A percentile compares a stretch with the other conserved stretches of the same genome.
phyloP scores from a whole-genome alignment of 2,329 filamentous ascomycete species.

The Aspergillus sergii region DNA sequence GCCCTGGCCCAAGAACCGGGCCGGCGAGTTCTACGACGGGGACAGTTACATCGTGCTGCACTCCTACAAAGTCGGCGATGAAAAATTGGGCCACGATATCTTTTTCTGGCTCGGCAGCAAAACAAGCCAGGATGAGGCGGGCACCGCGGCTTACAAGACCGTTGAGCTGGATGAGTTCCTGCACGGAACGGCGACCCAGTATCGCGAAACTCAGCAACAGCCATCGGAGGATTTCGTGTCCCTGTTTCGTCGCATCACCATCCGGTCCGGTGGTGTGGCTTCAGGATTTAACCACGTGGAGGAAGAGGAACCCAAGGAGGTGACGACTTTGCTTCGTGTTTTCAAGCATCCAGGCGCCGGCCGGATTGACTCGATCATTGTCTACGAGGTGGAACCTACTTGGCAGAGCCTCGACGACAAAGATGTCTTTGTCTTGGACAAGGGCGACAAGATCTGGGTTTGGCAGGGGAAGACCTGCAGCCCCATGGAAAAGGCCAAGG shows the following conservation, averaged over 20 bases:
- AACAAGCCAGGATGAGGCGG: slow-evolving; percentile 69
- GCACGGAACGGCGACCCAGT: slow-evolving; percentile 62
- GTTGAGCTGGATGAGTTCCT: slow-evolving; percentile 71
- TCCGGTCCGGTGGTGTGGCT: slow-evolving; percentile 62
- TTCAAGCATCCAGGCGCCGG: slow-evolving; percentile 60
- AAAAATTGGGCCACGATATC: slow-evolving; percentile 62
- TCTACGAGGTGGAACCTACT: slow-evolving; percentile 65
- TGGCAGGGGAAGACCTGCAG: slow-evolving; percentile 69
- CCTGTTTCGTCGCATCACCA: slow-evolving; percentile 63
- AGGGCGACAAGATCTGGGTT: slow-evolving; percentile 66
- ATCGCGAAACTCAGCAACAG: slow-evolving; percentile 64
- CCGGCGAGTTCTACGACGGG: slow-evolving; percentile 67
- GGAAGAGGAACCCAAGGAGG: slow-evolving; percentile 46
- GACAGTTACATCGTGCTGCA: slow-evolving; percentile 70
- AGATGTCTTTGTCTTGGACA: slow-evolving; percentile 69
- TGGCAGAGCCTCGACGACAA: slow-evolving; percentile 65
- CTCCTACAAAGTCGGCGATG: slow-evolving; percentile 56
- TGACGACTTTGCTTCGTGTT: slow-evolving; percentile 60
- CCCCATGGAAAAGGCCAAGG: slow-evolving; percentile 70
- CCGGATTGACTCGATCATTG: slow-evolving; percentile 56
- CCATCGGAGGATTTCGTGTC: slow-evolving; percentile 63
- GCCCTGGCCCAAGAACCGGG: slow-evolving; percentile 58
- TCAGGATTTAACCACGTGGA: slow-evolving; percentile 68
- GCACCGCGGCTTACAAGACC: slow-evolving; percentile 69
- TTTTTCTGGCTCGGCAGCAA: slow-evolving; percentile 71